Evolutionary conservation across 2,329 filamentous ascomycete genomes (phyloP), one percentile per base, ranked within the genome.

Genomic region (Phialophora macrospora): DNA sequence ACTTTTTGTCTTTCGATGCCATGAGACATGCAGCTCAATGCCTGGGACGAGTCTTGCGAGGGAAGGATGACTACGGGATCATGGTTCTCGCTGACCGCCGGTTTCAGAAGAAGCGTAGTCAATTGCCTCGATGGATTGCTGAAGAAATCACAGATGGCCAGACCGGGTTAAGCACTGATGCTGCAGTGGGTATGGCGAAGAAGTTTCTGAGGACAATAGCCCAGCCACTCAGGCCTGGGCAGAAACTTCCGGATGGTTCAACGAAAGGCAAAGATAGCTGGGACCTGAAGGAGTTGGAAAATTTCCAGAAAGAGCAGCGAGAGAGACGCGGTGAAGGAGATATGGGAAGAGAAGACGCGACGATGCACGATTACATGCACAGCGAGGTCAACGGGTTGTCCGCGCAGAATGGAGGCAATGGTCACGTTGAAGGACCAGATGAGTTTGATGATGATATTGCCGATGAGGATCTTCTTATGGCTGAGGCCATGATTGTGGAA

Each of bases 1-100:
- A 99, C 75, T 99, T 99, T 75, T 81, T 99, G 9, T 98, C 95
- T 22, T 99, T 99, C 82, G 95, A 99, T 75, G 95, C 95, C 24
- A 99, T 99, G 94, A 88, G 95, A n/a, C 95, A 99, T 76, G 95
- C 95, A 14, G 94, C 95, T 0, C 95, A 99, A 76, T 99, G 95
- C 74, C 83, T 99, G 1, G 96, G 95, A 14, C 93, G 95, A 75
- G 95, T 99, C 51, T 82, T 99, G 68, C 86, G 95, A 73, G 95
- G 95, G 26, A 99, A 99, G 77, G 96, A 99, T 75, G 95, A 99
- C 78, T 99, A 99, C 77, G 95, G 95, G n/a, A 92, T 99, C 82
- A 99, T 99, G 95, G 94, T 99, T 4, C 84, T 99, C 30, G 95
- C 96, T 1, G 95, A 99, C 77, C 89, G 92, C 49, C 88, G 95